Conservation (phyloP, 345 rosid genomes). For the Aquilaria malaccensis region DNA sequence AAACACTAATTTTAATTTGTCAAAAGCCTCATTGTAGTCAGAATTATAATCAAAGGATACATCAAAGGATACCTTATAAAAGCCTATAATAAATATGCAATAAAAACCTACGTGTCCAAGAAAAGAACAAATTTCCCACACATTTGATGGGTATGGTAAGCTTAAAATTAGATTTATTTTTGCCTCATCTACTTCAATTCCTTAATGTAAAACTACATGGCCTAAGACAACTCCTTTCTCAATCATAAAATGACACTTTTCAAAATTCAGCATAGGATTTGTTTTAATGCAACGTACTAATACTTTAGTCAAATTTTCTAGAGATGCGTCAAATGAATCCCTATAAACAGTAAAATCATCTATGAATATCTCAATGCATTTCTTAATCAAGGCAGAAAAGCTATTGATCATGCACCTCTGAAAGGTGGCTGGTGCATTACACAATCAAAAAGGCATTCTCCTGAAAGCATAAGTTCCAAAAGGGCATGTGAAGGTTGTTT, state of each 20-base stretch:
- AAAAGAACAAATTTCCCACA: neutral
- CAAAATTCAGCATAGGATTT: no score
- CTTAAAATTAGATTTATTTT: neutral
- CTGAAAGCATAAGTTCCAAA: no score
- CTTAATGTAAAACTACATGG: neutral
- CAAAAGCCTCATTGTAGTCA: neutral
- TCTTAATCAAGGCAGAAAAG: no score
- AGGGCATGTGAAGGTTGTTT: no score
- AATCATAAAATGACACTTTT: neutral
- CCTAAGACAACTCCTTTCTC: neutral
- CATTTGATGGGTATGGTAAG: neutral
- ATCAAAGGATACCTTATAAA: neutral
- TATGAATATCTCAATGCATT: neutral
- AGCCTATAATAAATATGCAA: neutral
- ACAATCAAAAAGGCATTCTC: no score
- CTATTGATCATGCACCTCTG: no score
- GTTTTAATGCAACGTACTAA: no score
- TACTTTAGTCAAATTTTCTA: neutral
- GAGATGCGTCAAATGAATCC: neutral
- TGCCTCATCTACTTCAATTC: neutral
- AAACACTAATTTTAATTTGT: neutral
- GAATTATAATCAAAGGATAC: neutral
- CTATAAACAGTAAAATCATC: neutral
- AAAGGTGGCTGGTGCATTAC: no score
- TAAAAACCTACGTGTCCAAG: constrained; percentile 1